Base-by-base conservation (phyloP, 495 filamentous ascomycete genomes). In the Bacidia gigantensis region DNA sequence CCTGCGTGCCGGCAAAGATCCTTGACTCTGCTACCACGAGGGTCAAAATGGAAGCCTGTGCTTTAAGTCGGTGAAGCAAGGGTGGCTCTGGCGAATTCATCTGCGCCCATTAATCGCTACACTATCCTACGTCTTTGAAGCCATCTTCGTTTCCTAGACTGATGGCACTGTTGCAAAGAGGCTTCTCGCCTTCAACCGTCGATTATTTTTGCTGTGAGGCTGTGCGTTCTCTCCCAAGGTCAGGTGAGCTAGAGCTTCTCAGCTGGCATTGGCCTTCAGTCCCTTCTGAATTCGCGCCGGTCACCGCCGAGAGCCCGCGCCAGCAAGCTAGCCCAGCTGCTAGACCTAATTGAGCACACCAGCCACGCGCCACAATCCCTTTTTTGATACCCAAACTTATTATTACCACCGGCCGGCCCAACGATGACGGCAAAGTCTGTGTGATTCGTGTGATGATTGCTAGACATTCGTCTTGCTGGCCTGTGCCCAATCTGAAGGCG, bases 1-100 rank as follows among this genome's bases (percentile, higher is more conserved):
- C 85, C 62, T 95, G 89, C 17, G 89, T 86, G 29, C 90, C 92
- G 20, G 89, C 87, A 67, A 85, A 92, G n/a, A 92, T 75, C 55
- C 79, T 70, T 22, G 67, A 58, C 7, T 70, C 69, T 1, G 76
- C 80, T 11, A 89, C 75, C 0, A 75, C 80, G 29, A 92, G 71
- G 0, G 81, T 72, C 18, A 92, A 77, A 32, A 90, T 85, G 2
- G 84, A 87, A 60, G 74, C 78, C 56, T 78, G 72, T 62, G 87
- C 82, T 53, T 76, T 73, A 52, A 92, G 73, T 46, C 79, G 79
- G 55, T 92, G 86, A 44, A 77, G 62, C 11, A 86, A 67, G 22
- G 73, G 70, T 11, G 84, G 83, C 39, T 47, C 29, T 35, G 29
- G 29, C 7, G 29, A 7, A 35, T 5, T 7, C 29, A 35, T 35